phyloP scores from a whole-genome alignment of 345 rosid genomes.

The Gossypium ekmanianum region DNA sequence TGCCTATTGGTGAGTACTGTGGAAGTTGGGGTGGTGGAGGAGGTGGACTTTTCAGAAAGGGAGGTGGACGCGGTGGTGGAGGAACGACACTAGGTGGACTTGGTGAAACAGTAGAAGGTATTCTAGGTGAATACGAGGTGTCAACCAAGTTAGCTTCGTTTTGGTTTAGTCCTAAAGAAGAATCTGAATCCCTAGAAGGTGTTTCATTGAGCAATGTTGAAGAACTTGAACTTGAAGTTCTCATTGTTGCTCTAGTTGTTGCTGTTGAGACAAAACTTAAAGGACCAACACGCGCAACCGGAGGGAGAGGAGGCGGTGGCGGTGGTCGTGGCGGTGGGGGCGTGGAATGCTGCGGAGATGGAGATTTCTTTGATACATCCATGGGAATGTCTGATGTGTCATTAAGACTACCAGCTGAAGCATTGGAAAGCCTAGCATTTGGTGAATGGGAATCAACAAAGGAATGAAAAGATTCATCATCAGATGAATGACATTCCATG shows the following conservation, averaged over 20 bases:
- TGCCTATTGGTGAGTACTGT: constrained; percentile 43
- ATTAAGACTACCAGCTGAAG: constrained; percentile 45
- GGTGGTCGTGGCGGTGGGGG: constrained; percentile 39
- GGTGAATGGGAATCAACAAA: constrained; percentile 53
- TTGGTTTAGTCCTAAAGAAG: constrained; percentile 27
- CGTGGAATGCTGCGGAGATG: constrained; percentile 23
- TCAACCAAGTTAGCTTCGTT: constrained; percentile 18
- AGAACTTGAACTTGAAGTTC: constrained; percentile 29
- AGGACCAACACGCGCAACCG: constrained; percentile 8
- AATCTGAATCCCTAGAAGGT: constrained; percentile 27
- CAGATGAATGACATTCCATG: constrained; percentile 51
- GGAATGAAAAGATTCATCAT: constrained; percentile 87
- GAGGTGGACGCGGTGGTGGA: constrained; percentile 61
- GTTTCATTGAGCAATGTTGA: constrained; percentile 25
- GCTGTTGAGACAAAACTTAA: constrained; percentile 13
- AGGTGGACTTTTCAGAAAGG: constrained; percentile 58
- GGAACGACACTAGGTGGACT: constrained; percentile 33
- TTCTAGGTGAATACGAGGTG: constrained; percentile 23
- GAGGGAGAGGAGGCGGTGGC: constrained; percentile 34
- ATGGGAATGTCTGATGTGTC: constrained; percentile 35
- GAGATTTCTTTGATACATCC: constrained; percentile 19
- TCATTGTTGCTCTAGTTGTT: constrained; percentile 12
- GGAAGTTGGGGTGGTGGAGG: constrained; percentile 60
- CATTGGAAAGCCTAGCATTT: constrained; percentile 50
- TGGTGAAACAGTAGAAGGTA: constrained; percentile 19